Evolutionary conservation across 768 basidiomycete species (phyloP), one percentile per base, ranked within the genome.

Genomic region (Myochromella boudieri): DNA sequence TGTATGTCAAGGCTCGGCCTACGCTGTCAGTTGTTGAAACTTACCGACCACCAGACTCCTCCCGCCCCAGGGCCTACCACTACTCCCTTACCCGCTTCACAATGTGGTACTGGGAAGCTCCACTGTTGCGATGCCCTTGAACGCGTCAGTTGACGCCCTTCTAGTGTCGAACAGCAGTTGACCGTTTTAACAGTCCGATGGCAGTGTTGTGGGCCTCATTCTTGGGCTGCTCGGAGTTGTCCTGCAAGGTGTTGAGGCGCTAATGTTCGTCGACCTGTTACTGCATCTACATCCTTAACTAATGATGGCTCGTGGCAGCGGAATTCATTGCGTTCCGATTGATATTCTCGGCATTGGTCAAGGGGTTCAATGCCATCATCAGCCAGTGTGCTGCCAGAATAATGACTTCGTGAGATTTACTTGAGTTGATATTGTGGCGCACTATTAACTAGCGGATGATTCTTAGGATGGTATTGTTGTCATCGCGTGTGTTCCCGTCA

Each of bases 361-460:
- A 22, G 57, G n/a, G n/a, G n/a, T 55, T 22, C 7, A 42, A 14
- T 75, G 74, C 52, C 4, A 47, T 4, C 33, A 52, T 4, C 47
- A 72, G 33, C 54, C 69, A 1, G 75, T 74, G 1, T 78, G 77
- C 54, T 77, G 76, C 49, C 26, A 55, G 0, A 46, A 67, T 49
- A 65, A 69, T 46, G 29, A 44, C 1, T 68, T 60, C 55, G 63
- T 67, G 31, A 50, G 59, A 59, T 2, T 7, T 27, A 15, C 14
- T 17, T 6, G 14, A 34, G n/a, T 17, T 46, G 33, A 3, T 2
- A 26, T 20, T 10, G 12, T 18, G 3, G 7, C 14, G n/a, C 4
- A 20, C 10, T 20, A 11, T 15, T 31, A n/a, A 14, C 49, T 53
- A 18, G n/a, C 51, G 38, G 18, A 31, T 17, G 8, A 21, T 26